phyloP scores from a whole-genome alignment of 306 rosid genomes.

The Cucurbita pepo region DNA sequence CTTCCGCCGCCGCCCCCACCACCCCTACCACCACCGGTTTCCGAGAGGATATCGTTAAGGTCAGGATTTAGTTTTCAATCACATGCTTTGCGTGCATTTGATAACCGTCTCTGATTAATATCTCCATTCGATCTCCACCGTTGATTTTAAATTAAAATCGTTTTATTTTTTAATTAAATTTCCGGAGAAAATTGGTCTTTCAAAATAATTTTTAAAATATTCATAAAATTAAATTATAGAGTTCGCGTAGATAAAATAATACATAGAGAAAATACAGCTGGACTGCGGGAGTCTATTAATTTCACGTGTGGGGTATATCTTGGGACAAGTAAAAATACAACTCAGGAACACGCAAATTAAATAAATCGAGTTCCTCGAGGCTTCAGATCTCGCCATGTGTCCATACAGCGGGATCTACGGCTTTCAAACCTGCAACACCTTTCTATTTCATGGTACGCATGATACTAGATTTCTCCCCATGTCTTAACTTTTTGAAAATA shows the following conservation, averaged over 20 bases:
- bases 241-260: background rate
- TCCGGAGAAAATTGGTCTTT: background rate
- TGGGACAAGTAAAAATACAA: background rate
- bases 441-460: background rate
- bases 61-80: constrained; percentile 2
- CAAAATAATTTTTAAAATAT: background rate
- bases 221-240: background rate
- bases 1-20: background rate
- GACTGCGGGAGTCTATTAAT: constrained; percentile 15
- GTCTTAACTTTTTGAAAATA: background rate
- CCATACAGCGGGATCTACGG: constrained; percentile 14
- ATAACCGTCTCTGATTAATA: background rate
- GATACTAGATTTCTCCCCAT: background rate
- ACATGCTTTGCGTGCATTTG: background rate
- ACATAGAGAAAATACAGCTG: constrained; percentile 14
- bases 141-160: background rate
- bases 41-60: constrained; percentile 19
- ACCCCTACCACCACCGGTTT: background rate
- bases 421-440: constrained; percentile 4
- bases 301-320: constrained; percentile 33
- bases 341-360: background rate
- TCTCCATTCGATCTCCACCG: background rate
- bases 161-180: background rate
- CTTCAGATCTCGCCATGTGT: constrained; percentile 10
- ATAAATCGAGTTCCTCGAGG: constrained; percentile 1